Evolutionary conservation across 2,329 filamentous ascomycete genomes (phyloP), one percentile per base, ranked within the genome.

Genomic region (Xylaria sp.): DNA sequence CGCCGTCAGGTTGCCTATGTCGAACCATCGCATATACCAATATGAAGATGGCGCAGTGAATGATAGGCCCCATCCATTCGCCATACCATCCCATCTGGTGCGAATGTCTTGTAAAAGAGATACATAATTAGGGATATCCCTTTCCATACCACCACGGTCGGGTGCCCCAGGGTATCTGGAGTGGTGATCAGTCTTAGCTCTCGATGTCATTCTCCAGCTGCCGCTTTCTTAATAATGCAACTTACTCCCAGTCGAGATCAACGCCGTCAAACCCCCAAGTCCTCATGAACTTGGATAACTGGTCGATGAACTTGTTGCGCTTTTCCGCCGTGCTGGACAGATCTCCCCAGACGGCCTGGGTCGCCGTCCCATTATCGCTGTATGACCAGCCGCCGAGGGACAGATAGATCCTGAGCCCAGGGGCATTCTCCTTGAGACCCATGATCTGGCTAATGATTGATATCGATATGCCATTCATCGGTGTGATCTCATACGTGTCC

Each of bases 361-460:
- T 64, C 1, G 12, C 60, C 15, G 60, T 62, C 10, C 55, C 66
- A 23, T 60, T 56, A 28, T 66, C 67, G 52, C 58, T 69, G 20
- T 62, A 62, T 4, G 58, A 18, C 67, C 67, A 69, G 13, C 67
- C 67, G 46, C 67, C 67, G 31, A 66, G 62, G 7, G 58, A 62
- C 8, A 69, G 28, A 43, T 48, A 63, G 23, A 65, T 66, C 59
- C 56, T 59, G 28, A 66, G 43, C 1, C 67, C 63, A 8, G 66
- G 48, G 1, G 55, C 73, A 3, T 52, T 68, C 0, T 72, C 55
- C 68, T 84, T 83, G 3, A 83, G 70, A 8, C 25, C 7, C 62
- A 65, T 65, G 25, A 65, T 65, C 62, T 59, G 10, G 54, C 55
- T 59, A 43, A 65, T 65, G 6, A 52, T 64, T 3, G 62, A 36